Conservation (phyloP, 345 rosid genomes). For the Boechera stricta region DNA sequence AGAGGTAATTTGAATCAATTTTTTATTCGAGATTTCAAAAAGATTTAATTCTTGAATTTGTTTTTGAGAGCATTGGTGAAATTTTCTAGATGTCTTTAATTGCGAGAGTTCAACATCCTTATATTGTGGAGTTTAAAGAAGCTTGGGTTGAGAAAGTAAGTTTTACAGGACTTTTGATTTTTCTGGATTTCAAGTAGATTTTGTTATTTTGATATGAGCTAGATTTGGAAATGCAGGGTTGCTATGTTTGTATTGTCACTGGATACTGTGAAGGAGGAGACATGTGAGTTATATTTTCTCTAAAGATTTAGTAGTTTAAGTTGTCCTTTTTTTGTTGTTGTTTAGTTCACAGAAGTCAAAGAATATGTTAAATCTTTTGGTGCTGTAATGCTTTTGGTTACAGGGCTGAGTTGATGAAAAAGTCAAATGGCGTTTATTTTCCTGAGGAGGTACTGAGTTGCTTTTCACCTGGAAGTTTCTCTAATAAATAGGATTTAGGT, state of each 20-base stretch:
- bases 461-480: slow-evolving; percentile 19
- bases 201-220: not conserved
- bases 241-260: slow-evolving; percentile 97
- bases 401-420: slow-evolving; percentile 98
- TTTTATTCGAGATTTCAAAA: not conserved
- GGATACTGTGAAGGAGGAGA: slow-evolving; percentile 99
- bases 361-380: slow-evolving; percentile 3
- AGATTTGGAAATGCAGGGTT: slow-evolving; percentile 65
- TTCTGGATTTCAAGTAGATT: slow-evolving; percentile 16
- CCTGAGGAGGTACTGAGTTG: slow-evolving; percentile 72
- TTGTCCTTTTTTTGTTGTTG: slow-evolving; percentile 29
- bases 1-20: slow-evolving; percentile 57
- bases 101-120: slow-evolving; percentile 90
- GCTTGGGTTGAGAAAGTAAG: slow-evolving; percentile 99
- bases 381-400: slow-evolving; percentile 25
- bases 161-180: not conserved
- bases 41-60: not conserved
- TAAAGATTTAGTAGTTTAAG: slow-evolving; percentile 7
- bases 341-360: slow-evolving; percentile 24
- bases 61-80: slow-evolving; percentile 17
- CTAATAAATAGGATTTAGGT: not conserved
- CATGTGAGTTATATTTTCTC: slow-evolving; percentile 68
- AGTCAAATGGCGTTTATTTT: slow-evolving; percentile 80
- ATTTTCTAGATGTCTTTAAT: slow-evolving; percentile 83
- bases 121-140: slow-evolving; percentile 95